Conservation (phyloP, 306 rosid species). For the Boehmeria nivea region DNA sequence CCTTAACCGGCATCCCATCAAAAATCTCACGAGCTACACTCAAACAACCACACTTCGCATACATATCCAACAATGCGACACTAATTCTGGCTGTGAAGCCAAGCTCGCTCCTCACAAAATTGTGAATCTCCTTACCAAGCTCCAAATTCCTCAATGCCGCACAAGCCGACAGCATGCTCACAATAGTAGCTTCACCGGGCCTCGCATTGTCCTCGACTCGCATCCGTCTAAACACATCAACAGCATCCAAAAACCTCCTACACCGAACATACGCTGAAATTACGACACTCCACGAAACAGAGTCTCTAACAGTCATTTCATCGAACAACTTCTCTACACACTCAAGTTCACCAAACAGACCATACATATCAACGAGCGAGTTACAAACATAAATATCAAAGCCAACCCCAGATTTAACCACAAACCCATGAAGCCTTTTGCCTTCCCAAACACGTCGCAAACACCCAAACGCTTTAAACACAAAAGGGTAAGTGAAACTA, state of each 20-base stretch:
- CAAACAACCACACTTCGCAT: constrained; percentile 53
- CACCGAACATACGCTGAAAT: constrained; percentile 58
- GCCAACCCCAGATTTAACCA: constrained; percentile 43
- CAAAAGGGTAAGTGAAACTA: constrained; percentile 71
- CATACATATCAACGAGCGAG: constrained; percentile 65
- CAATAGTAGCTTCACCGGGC: constrained; percentile 56
- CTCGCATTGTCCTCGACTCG: constrained; percentile 35
- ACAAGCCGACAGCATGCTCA: constrained; percentile 63
- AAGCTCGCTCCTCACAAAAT: constrained; percentile 37
- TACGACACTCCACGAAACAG: constrained; percentile 63
- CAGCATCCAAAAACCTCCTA: constrained; percentile 45
- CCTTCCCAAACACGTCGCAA: constrained; percentile 38
- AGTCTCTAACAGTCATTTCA: constrained; percentile 48
- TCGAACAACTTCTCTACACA: constrained; percentile 34
- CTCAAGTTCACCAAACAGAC: constrained; percentile 36
- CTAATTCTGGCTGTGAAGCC: constrained; percentile 37
- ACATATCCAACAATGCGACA: constrained; percentile 55
- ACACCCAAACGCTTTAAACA: constrained; percentile 53
- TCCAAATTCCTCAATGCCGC: constrained; percentile 40
- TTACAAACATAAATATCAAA: constrained; percentile 64
- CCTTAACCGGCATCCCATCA: constrained; percentile 38
- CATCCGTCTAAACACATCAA: constrained; percentile 39
- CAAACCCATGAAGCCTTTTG: constrained; percentile 55
- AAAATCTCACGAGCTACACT: constrained; percentile 38
- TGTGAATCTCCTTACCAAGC: constrained; percentile 61